These are phyloP conservation scores for Epichloe gansuensis DNA, from an alignment of 2,329 filamentous ascomycete genomes.

Conservation along the genomic window DNA sequence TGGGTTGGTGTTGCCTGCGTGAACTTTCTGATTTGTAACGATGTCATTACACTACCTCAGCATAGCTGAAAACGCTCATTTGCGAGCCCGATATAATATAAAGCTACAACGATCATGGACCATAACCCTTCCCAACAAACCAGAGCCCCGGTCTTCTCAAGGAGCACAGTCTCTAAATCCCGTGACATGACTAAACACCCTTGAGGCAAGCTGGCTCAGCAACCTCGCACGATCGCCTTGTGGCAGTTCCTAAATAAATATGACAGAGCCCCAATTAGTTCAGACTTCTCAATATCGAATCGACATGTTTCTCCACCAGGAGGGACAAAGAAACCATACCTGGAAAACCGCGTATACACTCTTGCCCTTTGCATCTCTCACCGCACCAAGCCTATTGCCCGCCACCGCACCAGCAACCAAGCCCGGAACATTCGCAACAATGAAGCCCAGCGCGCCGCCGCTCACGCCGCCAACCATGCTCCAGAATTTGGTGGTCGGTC, in stretches of 20 bases:
- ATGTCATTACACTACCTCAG: not conserved
- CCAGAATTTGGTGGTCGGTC: constrained; percentile 70
- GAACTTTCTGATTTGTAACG: not conserved
- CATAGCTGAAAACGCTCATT: not conserved
- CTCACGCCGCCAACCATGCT: constrained; percentile 71
- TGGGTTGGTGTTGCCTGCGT: not conserved
- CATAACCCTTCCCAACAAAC: not conserved
- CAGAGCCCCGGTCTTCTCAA: not conserved
- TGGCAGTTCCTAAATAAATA: constrained; percentile 54
- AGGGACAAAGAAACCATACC: constrained; percentile 17
- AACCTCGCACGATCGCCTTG: constrained; percentile 70
- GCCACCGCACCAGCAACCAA: constrained; percentile 82
- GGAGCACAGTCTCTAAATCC: constrained; percentile 14
- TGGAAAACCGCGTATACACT: constrained; percentile 86
- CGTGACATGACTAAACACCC: constrained; percentile 73
- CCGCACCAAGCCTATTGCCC: constrained; percentile 80
- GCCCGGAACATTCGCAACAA: constrained; percentile 84
- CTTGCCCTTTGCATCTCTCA: constrained; percentile 85
- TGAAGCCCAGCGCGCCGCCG: constrained; percentile 86
- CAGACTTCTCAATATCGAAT: not conserved
- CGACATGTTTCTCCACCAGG: not conserved
- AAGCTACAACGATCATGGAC: not conserved
- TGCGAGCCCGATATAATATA: not conserved
- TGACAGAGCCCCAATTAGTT: not conserved
- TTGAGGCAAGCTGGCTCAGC: constrained; percentile 71